Evolutionary conservation across 441 rosid genomes (phyloP).

Genomic region (Adansonia rubrostipa): DNA sequence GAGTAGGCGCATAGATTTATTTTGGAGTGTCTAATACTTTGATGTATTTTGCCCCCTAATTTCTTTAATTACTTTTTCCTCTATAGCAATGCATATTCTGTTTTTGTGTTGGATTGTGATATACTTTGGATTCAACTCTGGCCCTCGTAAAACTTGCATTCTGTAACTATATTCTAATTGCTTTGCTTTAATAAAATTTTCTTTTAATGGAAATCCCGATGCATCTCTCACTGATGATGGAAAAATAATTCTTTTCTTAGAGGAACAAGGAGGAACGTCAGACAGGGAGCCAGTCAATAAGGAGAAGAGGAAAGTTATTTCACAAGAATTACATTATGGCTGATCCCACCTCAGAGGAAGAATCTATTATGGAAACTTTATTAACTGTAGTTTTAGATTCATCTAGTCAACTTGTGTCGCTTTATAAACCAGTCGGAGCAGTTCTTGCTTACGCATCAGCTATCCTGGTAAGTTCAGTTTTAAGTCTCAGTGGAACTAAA

Average conservation of each 20-base stretch:
- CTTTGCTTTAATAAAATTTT: background rate
- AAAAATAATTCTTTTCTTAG: slow-evolving; percentile 46
- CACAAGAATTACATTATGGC: background rate
- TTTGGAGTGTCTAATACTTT: background rate
- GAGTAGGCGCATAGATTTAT: background rate
- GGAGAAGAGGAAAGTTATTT: slow-evolving; percentile 72
- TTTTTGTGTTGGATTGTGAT: background rate
- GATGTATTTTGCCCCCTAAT: background rate
- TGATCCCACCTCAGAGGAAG: slow-evolving; percentile 63
- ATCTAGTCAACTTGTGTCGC: slow-evolving; percentile 71
- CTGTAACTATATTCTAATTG: background rate
- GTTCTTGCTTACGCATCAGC: slow-evolving; percentile 42
- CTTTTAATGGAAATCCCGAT: background rate
- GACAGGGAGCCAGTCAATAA: slow-evolving; percentile 64
- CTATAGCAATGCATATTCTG: background rate
- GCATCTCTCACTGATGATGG: background rate
- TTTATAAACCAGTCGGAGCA: slow-evolving; percentile 86
- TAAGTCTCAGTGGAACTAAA: background rate
- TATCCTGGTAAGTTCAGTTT: background rate
- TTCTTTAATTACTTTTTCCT: background rate
- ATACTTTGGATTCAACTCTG: background rate
- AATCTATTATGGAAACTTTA: slow-evolving; percentile 77
- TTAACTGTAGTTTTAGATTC: slow-evolving; percentile 79
- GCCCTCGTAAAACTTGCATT: background rate
- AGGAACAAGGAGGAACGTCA: slow-evolving; percentile 43